Evolutionary conservation across 768 basidiomycete genomes (phyloP), one percentile per base, ranked within the genome.

Genomic region (Cubamyces lactineus): DNA sequence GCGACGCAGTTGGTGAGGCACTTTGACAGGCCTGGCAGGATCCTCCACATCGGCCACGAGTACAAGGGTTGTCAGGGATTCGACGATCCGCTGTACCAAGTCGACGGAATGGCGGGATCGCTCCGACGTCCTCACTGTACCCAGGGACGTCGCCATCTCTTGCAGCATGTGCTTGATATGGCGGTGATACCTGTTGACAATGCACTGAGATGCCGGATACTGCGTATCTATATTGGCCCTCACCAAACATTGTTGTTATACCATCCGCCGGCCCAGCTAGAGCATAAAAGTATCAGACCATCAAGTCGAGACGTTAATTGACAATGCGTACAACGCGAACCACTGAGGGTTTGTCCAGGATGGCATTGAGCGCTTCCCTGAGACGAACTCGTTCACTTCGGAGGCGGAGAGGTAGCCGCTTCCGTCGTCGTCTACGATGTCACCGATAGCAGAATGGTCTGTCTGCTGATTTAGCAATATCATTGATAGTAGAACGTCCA

Each of bases 381-480:
- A 53, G 12, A 34, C 54, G 46, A 63, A 63, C 19, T 53, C 30
- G 57, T 63, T 63, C 26, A 63, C 43, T 30, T 63, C 62, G 15
- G 57, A 56, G 2, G 52, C 57, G 16, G 56, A 53, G 24, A 63
- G 45, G 52, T 58, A 53, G 9, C 57, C 62, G 28, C 62, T 63
- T 13, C 52, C 62, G n/a, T 63, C 62, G 8, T 53, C 52, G 34
- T 63, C 62, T 4, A 63, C 23, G 4, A 58, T 41, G 28, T 63
- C 62, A 5, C 57, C 62, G 28, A 63, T 59, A 16, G 62, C 57
- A 24, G 62, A 63, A 39, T 63, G 52, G 38, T 58, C 62, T 63
- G 24, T 24, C 9, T 7, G 15, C 56, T 23, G 11, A 16, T n/a
- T 21, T 19, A 17, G 19, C 48, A 19, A 3, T 11, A 19, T 30